These are phyloP conservation scores for Aureobasidium sp. DNA, from an alignment of 2,329 filamentous ascomycete genomes.

Conservation along the genomic window DNA sequence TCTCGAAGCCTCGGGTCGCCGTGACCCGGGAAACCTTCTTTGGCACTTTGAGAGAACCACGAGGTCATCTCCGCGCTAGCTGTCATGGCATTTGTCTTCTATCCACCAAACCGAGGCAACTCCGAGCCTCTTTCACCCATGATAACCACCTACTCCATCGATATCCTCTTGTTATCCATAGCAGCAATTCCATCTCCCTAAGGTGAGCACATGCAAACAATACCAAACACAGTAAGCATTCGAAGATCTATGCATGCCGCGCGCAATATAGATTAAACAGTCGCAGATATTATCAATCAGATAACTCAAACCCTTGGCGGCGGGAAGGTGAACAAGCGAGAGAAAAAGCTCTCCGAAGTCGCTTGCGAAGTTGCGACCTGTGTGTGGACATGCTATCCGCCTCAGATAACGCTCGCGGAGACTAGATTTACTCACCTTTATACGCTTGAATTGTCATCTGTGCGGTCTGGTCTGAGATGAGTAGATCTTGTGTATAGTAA, in stretches of 20 bases:
- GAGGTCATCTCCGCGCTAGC: slow-evolving; percentile 4
- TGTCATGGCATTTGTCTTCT: not conserved
- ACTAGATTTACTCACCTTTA: not conserved
- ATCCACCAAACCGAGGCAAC: not conserved
- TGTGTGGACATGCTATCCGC: not conserved
- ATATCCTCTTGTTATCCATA: not conserved
- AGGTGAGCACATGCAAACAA: not conserved
- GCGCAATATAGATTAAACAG: slow-evolving; percentile 5
- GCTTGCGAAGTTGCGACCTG: not conserved
- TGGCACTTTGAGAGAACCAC: slow-evolving; percentile 1
- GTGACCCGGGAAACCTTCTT: slow-evolving; percentile 2
- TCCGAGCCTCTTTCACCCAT: not conserved
- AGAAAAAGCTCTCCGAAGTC: slow-evolving; percentile 11
- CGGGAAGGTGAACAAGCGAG: not conserved
- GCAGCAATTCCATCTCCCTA: not conserved
- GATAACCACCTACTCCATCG: not conserved
- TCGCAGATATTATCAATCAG: slow-evolving; percentile 11
- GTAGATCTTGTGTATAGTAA: not conserved
- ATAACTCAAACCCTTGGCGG: slow-evolving; percentile 7
- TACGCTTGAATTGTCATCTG: not conserved
- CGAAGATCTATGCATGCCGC: not conserved
- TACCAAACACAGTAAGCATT: not conserved
- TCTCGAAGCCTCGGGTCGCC: slow-evolving; percentile 2
- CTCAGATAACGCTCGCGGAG: no score
- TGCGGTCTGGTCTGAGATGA: not conserved